phyloP scores from a whole-genome alignment of 164 flowering plant genomes.

The Vitis amurensis region DNA sequence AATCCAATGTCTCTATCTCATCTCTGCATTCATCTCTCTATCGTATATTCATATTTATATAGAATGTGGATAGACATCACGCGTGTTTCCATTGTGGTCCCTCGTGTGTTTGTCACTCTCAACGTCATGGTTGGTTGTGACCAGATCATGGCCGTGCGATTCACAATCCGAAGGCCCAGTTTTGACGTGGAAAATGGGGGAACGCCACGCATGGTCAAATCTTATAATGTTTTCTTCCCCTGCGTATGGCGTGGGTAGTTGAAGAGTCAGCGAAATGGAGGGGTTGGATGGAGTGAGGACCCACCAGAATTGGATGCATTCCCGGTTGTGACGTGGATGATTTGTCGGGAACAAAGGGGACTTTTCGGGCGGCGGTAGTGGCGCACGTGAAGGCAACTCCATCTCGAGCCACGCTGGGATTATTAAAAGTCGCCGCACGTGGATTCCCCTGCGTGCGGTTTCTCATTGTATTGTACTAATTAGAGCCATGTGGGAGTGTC shows the following conservation, averaged over 20 bases:
- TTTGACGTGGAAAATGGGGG: no score
- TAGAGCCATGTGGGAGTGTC: neutral
- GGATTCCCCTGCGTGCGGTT: neutral
- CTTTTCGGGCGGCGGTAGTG: no score
- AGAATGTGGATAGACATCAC: neutral
- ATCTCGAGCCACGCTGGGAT: neutral
- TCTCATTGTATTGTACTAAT: neutral
- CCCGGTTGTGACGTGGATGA: no score
- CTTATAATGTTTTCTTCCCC: neutral
- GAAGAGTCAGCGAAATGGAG: neutral
- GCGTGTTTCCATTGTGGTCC: neutral
- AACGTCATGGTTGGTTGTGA: neutral
- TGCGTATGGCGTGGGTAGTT: neutral
- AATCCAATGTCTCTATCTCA: neutral
- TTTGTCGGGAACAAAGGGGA: no score
- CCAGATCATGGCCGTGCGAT: neutral
- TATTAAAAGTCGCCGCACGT: neutral
- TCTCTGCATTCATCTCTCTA: neutral
- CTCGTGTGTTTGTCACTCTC: neutral
- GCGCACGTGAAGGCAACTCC: no score
- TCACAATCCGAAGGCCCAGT: neutral
- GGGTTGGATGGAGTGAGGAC: neutral
- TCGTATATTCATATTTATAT: neutral
- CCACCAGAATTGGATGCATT: no score
- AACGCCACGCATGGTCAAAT: no score